These are phyloP conservation scores for Coniella lustricola DNA, from an alignment of 2,329 filamentous ascomycete species.

Conservation along the genomic window DNA sequence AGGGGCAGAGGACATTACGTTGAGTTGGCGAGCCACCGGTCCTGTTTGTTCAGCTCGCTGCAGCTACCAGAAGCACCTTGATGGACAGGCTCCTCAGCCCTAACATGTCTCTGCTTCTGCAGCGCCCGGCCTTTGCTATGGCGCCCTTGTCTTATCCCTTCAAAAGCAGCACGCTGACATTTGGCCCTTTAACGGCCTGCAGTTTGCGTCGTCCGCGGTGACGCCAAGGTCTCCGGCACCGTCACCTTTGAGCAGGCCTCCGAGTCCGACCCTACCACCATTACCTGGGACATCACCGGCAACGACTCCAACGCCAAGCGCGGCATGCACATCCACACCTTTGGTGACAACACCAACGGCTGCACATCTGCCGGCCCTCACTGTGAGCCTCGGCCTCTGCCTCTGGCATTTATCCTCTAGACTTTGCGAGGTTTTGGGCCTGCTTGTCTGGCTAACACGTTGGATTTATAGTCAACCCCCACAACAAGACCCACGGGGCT, in stretches of 20 bases:
- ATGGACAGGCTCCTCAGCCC: conserved; percentile 20
- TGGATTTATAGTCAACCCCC: conserved; percentile 73
- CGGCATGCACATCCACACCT: conserved; percentile 98
- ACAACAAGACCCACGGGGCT: conserved; percentile 85
- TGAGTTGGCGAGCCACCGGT: conserved; percentile 35
- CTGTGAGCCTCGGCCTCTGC: conserved; percentile 58
- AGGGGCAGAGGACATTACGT: conserved; percentile 25
- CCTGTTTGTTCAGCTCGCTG: no score
- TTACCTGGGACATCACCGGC: conserved; percentile 88
- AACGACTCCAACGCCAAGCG: conserved; percentile 93
- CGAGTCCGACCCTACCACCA: conserved; percentile 74
- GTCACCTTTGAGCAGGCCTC: conserved; percentile 89
- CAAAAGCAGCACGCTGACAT: conserved; percentile 7
- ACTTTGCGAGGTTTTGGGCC: no score
- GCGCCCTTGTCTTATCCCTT: not conserved
- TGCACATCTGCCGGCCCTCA: conserved; percentile 98
- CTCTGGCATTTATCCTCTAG: not conserved
- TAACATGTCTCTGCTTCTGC: not conserved
- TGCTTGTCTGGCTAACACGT: conserved; percentile 8
- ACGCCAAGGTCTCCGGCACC: conserved; percentile 90
- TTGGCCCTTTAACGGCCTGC: conserved; percentile 16
- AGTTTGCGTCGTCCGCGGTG: conserved; percentile 97
- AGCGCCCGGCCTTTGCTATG: not conserved
- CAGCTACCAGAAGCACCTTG: conserved; percentile 17
- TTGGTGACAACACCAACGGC: conserved; percentile 99